phyloP scores from a whole-genome alignment of 1,139 yeast species.

The Groenewaldozyma auringiensis region DNA sequence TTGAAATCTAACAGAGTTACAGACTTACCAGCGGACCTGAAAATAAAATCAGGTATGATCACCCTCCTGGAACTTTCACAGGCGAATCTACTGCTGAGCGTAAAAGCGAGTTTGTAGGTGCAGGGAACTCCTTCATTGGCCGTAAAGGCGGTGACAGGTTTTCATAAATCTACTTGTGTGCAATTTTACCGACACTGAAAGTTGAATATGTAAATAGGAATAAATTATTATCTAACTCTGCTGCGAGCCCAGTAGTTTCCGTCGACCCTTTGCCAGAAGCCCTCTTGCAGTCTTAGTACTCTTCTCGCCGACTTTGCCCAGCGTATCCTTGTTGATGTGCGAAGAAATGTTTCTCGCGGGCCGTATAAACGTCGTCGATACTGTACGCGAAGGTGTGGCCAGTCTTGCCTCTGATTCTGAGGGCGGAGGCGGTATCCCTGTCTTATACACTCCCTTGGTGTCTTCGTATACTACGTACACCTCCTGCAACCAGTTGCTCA shows the following conservation, averaged over 20 bases:
- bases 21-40: conserved; percentile 1
- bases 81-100: conserved; percentile 29
- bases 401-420: conserved; percentile 18
- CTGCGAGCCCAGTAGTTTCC: conserved; percentile 15
- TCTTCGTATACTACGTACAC: conserved; percentile 10
- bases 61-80: conserved; percentile 31
- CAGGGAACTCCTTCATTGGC: conserved; percentile 30
- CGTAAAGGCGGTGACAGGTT: conserved; percentile 21
- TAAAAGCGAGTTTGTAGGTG: conserved; percentile 33
- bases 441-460: conserved; percentile 18
- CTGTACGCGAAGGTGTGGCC: conserved; percentile 20
- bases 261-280: conserved; percentile 29
- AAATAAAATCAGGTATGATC: background rate
- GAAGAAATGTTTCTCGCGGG: conserved; percentile 20
- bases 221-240: conserved; percentile 1
- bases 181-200: background rate
- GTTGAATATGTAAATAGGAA: conserved; percentile 1
- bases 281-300: conserved; percentile 30
- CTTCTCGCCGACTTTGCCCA: conserved; percentile 31
- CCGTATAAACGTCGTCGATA: conserved; percentile 20
- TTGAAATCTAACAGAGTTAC: background rate
- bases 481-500: conserved; percentile 28
- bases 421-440: conserved; percentile 28
- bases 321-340: conserved; percentile 19
- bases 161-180: conserved; percentile 9